These are phyloP conservation scores for Podospora tetraspora DNA, from an alignment of 495 filamentous ascomycete species.

Conservation along the genomic window DNA sequence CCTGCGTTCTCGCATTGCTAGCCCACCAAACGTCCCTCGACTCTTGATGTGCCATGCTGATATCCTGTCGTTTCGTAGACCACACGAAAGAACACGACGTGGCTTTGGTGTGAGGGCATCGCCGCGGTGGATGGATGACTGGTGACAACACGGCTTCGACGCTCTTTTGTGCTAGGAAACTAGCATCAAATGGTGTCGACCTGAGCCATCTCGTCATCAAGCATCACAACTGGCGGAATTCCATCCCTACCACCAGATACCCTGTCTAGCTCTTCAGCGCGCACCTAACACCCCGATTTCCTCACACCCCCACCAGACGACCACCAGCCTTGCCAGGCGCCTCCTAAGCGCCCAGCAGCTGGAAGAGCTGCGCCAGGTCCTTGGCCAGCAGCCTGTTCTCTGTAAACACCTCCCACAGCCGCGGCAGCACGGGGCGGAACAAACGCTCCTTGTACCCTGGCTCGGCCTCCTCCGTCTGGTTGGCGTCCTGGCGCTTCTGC, in stretches of 20 bases:
- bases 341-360: conserved; percentile 20
- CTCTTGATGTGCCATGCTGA: background rate
- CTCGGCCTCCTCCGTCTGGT: conserved; percentile 13
- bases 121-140: no score
- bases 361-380: conserved; percentile 25
- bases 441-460: conserved; percentile 46
- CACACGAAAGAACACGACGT: background rate
- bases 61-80: background rate
- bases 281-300: background rate
- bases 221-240: background rate
- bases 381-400: conserved; percentile 47
- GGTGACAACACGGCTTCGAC: no score
- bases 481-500: conserved; percentile 33
- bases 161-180: no score
- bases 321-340: background rate
- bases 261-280: background rate
- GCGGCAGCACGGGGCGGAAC: conserved; percentile 46
- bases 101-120: no score
- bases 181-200: no score
- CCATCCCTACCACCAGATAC: no score
- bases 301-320: background rate
- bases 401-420: conserved; percentile 49
- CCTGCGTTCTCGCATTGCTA: background rate
- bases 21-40: background rate
- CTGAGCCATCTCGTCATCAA: background rate